These are phyloP conservation scores for Fusarium piperis DNA, from an alignment of 2,329 filamentous ascomycete species.

Conservation along the genomic window DNA sequence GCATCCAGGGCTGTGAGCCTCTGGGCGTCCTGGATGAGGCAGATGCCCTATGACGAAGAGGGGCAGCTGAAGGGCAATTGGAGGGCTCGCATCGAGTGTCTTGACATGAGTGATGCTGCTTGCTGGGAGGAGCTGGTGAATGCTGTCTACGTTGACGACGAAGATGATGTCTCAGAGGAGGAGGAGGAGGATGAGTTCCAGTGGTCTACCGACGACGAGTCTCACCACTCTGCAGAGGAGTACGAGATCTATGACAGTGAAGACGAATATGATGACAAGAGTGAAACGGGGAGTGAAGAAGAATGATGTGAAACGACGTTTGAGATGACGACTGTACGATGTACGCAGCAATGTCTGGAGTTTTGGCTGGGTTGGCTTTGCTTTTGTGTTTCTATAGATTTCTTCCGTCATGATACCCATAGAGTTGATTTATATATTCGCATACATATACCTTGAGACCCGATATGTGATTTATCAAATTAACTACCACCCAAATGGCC, in stretches of 20 bases:
- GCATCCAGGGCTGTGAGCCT: conserved; percentile 32
- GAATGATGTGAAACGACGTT: not conserved
- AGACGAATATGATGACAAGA: conserved; percentile 2
- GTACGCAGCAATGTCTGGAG: not conserved
- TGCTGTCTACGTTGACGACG: conserved; percentile 26
- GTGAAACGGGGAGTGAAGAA: not conserved
- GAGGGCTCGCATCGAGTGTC: conserved; percentile 29
- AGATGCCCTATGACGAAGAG: conserved; percentile 41
- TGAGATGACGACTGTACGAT: conserved; percentile 4
- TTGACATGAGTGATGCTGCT: conserved; percentile 37
- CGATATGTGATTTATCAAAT: not conserved
- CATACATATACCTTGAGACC: not conserved
- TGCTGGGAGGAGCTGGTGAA: conserved; percentile 42
- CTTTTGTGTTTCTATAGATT: not conserved
- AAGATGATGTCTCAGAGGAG: conserved; percentile 22
- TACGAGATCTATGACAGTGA: not conserved
- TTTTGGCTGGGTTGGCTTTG: not conserved
- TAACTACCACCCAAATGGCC: not conserved
- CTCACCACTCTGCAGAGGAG: not conserved
- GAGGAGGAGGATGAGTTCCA: conserved; percentile 17
- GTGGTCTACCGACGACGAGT: conserved; percentile 10
- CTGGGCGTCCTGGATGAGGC: conserved; percentile 43
- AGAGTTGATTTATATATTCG: not conserved
- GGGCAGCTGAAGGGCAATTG: conserved; percentile 38
- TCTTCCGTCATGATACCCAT: conserved; percentile 21